phyloP scores from a whole-genome alignment of 345 rosid species.

The Physaria fendleri region DNA sequence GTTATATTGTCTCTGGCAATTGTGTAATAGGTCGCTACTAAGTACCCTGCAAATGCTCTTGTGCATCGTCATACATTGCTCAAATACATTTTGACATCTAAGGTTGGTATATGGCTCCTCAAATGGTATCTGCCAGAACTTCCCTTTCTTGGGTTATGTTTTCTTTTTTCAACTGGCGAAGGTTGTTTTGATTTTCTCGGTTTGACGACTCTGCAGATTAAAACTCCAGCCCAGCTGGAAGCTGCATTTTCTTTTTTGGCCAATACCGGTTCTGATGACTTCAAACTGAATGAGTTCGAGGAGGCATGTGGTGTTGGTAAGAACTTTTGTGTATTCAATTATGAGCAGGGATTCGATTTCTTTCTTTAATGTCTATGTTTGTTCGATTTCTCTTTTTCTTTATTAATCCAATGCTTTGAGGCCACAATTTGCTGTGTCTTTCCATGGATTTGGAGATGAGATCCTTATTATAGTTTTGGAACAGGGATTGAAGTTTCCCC shows the following conservation, averaged over 20 bases:
- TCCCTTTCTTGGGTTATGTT: background rate
- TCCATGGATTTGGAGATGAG: too few relatives aligned
- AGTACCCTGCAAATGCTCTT: conserved; percentile 67
- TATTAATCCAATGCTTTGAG: too few relatives aligned
- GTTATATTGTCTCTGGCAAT: background rate
- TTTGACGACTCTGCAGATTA: conserved; percentile 71
- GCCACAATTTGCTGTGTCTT: too few relatives aligned
- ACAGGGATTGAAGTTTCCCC: too few relatives aligned
- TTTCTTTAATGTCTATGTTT: too few relatives aligned
- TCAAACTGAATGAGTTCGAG: conserved; percentile 61
- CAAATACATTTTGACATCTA: conserved; percentile 50
- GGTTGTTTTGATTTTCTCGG: too few relatives aligned
- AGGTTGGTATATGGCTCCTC: conserved; percentile 36
- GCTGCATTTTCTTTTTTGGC: conserved; percentile 64
- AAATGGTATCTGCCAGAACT: background rate
- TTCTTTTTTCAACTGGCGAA: background rate
- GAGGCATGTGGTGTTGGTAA: conserved; percentile 88
- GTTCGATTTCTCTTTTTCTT: too few relatives aligned
- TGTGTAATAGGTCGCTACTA: conserved; percentile 66
- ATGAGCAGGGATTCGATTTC: background rate
- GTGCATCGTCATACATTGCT: conserved; percentile 75
- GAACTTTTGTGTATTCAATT: background rate
- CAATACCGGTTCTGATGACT: conserved; percentile 42
- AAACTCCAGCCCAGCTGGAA: conserved; percentile 72
- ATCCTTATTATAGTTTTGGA: too few relatives aligned